Base-by-base conservation (phyloP, 805 yeast species). In the Yarrowia yakushimensis region DNA sequence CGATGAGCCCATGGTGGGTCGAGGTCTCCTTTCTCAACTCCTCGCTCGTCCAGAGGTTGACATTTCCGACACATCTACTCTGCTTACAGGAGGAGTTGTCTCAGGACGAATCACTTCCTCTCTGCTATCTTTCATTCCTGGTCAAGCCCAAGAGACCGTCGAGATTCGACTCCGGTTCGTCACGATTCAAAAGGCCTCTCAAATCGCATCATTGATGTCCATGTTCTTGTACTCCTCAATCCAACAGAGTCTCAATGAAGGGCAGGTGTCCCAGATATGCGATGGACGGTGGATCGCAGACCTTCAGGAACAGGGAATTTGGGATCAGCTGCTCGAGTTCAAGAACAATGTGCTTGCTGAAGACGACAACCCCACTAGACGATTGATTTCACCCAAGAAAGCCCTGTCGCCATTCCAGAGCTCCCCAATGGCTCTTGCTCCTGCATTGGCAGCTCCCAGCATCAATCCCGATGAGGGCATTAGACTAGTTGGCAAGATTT, bases 1-100 rank as follows among this genome's bases (percentile, higher is more conserved):
- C 17, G 77, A 68, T 50, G 64, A 65, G 45, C 79, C 80, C 12
- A 65, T 73, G 31, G 76, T 75, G 48, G 77, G 78, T 25, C 78
- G 77, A 64, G 80, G 80, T 13, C 64, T 69, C 63, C 67, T 77
- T 12, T 70, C 76, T 8, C 67, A 68, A 63, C 68, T 59, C 33
- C 34, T 59, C 3, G 31, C 62, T 7, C 48, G 61, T n/a, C 61
- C 61, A 15, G 48, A 39, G 27, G 61, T 55, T 2, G 61, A 55
- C 37, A 41, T 55, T 7, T 55, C 46, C 3, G 31, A 55, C 22
- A 37, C 48, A 1, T 28, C 46, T 5, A 4, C 17, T 9, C 30
- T 55, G 5, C 61, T 39, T 17, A 20, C 61, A 15, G 61, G 48
- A 22, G 48, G 48, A 1, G 46, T 55, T 3, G 61, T 55, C 4